Evolutionary conservation across 1,284 basidiomycete genomes (phyloP), one percentile per base, ranked within the genome.

Genomic region (Termitomyces sp.): DNA sequence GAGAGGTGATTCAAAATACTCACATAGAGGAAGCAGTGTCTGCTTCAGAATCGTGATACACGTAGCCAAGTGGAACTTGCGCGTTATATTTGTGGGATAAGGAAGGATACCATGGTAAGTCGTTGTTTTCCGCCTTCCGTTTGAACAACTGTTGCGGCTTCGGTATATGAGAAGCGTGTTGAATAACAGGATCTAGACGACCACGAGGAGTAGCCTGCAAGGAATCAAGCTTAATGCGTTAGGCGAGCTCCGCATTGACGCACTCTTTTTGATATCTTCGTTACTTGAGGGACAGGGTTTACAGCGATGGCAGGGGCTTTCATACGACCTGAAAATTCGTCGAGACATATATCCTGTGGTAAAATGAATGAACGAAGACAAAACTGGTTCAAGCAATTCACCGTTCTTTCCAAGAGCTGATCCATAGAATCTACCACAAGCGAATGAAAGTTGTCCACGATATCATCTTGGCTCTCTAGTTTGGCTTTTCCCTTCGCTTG

Each of bases 381-480:
- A 7, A 28, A 33, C 40, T 19, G 42, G 52, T 49, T n/a, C 38
- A 48, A 47, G 41, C 24, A 8, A 73, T 84, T 67, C 61, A 89
- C 91, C 4, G 93, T 88, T 51, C 83, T 79, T 68, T 98, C 96
- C 52, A 97, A 71, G 51, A 97, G 67, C 35, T 81, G 78, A 67
- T 98, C 96, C 71, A 97, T 81, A 0, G 83, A 73, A 65, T 95
- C 91, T 14, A 92, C 86, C 0, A 96, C 79, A 30, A 81, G 66
- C n/a, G 79, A 74, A 57, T 86, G 79, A 66, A 93, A 97, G 58
- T 81, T 81, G 65, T 96, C 93, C 19, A 86, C 70, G 1, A 95
- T 76, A 69, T 94, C 88, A 57, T 94, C 92, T 61, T 87, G 80
- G 51, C 75, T 80, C 56, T 79, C 74, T 49, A 90, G 67, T 65